Percentiles rank a stretch among this genome's conserved stretches.
These are phyloP conservation scores for Diaporthe citrichinensis DNA, from an alignment of 2,329 filamentous ascomycete genomes.

Conservation along the genomic window DNA sequence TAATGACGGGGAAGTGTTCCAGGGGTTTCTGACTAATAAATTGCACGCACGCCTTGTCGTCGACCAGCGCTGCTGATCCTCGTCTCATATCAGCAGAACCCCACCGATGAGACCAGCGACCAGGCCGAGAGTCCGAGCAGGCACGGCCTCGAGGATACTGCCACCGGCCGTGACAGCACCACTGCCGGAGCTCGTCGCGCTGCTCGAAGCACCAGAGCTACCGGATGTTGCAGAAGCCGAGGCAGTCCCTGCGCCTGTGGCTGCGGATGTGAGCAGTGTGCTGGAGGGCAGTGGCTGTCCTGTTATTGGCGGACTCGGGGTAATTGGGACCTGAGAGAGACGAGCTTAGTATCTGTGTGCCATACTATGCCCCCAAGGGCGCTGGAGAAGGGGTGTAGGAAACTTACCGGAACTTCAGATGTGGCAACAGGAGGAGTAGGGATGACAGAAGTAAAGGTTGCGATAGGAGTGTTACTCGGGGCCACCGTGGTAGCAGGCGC, in stretches of 20 bases:
- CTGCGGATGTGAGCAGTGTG: not conserved
- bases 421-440: not conserved
- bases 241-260: not conserved
- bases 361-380: too few relatives aligned
- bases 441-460: not conserved
- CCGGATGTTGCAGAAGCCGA: not conserved
- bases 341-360: not conserved
- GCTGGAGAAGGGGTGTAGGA: rapidly evolving
- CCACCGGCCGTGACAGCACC: constrained; percentile 6
- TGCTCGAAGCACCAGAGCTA: not conserved
- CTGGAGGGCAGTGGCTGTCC: not conserved
- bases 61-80: not conserved
- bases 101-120: not conserved
- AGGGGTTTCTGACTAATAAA: too few relatives aligned
- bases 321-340: not conserved
- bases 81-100: constrained; percentile 3
- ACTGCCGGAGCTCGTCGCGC: not conserved
- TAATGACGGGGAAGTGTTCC: too few relatives aligned
- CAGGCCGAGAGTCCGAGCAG: not conserved
- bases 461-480: not conserved
- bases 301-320: not conserved
- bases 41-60: not conserved
- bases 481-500: not conserved
- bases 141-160: not conserved
- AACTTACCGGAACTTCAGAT: not conserved